Percentiles rank a stretch among this genome's conserved stretches.
phyloP scores from a whole-genome alignment of 306 rosid genomes.

The Pachyrhizus erosus region DNA sequence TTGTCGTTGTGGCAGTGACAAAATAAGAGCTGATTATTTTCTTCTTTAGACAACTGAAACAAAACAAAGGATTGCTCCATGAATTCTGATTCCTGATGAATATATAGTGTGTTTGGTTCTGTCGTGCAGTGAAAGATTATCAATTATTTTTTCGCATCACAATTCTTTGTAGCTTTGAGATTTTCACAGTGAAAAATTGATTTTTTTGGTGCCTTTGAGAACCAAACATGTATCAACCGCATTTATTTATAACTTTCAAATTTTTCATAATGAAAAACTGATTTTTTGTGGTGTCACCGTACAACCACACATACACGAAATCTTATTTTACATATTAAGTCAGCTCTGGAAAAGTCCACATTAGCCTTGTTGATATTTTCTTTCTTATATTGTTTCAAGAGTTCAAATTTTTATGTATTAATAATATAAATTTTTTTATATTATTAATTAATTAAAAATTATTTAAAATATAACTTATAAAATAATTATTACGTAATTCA shows the following conservation, averaged over 20 bases:
- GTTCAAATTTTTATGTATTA: background rate
- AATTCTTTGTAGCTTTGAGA: too few species aligned
- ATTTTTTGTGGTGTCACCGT: too few species aligned
- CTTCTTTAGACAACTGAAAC: background rate
- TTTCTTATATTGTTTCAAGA: slow-evolving; percentile 19
- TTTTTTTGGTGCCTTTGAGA: too few species aligned
- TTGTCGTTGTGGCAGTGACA: slow-evolving; percentile 33
- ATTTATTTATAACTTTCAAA: too few species aligned
- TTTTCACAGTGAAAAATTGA: too few species aligned
- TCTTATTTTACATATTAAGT: background rate
- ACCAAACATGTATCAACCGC: too few species aligned
- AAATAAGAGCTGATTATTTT: background rate
- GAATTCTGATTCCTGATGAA: slow-evolving; percentile 2
- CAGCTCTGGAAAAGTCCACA: slow-evolving; percentile 20
- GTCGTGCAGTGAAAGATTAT: too few species aligned
- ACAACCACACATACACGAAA: too few species aligned
- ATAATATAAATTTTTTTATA: background rate
- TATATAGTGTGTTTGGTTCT: too few species aligned
- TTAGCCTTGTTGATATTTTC: slow-evolving; percentile 33
- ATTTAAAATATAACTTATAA: background rate
- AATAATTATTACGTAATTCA: background rate
- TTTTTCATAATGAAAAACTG: too few species aligned
- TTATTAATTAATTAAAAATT: background rate
- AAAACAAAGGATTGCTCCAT: slow-evolving; percentile 2
- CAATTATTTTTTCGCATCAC: too few species aligned